Evolutionary conservation across 176 grass and related monocot genomes (phyloP).

Genomic region (Musa beccarii): DNA sequence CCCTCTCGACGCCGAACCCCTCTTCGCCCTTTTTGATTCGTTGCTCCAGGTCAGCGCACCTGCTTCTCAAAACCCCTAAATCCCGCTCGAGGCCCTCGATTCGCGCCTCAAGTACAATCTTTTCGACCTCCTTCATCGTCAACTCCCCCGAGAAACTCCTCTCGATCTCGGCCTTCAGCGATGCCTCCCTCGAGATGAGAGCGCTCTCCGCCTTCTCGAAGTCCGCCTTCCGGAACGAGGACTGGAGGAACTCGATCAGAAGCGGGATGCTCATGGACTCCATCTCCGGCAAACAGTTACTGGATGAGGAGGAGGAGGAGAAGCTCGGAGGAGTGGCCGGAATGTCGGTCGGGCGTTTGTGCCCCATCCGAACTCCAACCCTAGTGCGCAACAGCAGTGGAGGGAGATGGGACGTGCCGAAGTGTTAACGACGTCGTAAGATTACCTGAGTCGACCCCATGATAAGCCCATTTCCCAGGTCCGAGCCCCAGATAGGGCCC

Average conservation of each 20-base stretch:
- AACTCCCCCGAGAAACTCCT: conserved; percentile 27
- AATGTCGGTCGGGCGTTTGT: no score
- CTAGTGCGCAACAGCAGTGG: background rate
- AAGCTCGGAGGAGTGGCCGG: no score
- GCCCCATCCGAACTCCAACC: background rate
- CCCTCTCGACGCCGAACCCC: no score
- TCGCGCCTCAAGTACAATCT: conserved; percentile 26
- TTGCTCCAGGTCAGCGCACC: background rate
- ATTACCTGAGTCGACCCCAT: no score
- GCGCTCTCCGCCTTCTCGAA: no score
- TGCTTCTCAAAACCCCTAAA: conserved; percentile 19
- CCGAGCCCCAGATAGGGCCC: no score
- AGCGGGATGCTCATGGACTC: conserved; percentile 1
- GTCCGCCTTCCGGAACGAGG: background rate
- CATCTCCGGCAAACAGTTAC: no score
- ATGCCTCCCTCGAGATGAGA: background rate
- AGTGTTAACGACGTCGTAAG: no score
- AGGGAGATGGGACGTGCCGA: no score
- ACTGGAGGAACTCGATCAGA: background rate
- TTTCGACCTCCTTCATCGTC: conserved; percentile 23
- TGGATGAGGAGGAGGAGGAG: background rate
- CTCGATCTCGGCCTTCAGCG: conserved; percentile 29
- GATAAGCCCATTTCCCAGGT: no score
- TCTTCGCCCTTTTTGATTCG: background rate
- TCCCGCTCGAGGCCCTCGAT: conserved; percentile 26